Conservation (phyloP, 345 rosid genomes). For the Citrus sp. region DNA sequence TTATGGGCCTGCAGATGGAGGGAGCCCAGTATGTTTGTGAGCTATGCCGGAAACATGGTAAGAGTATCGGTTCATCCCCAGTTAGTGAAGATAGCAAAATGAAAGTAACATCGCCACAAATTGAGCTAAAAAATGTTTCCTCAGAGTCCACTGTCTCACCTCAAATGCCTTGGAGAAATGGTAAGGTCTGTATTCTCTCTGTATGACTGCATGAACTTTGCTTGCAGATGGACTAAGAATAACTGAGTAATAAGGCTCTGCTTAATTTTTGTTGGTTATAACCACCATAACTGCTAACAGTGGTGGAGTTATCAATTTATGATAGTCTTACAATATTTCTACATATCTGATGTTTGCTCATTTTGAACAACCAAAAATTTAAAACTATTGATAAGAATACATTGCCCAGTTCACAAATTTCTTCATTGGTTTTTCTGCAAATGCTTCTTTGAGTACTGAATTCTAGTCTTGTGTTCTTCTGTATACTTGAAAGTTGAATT, state of each 20-base stretch:
- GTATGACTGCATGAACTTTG: not conserved
- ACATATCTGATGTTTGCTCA: not conserved
- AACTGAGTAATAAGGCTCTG: not conserved
- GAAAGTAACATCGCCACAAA: slow-evolving; percentile 7
- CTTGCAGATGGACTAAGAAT: not conserved
- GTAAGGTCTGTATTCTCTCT: slow-evolving; percentile 61
- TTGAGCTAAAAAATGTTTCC: slow-evolving; percentile 17
- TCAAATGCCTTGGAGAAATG: slow-evolving; percentile 34
- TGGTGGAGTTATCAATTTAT: not conserved
- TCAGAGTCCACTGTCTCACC: slow-evolving; percentile 21
- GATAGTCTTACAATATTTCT: not conserved
- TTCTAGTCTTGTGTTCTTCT: not conserved
- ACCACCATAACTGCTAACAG: not conserved
- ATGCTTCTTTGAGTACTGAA: not conserved
- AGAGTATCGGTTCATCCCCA: slow-evolving; percentile 18
- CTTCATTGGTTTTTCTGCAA: not conserved
- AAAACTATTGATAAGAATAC: not conserved
- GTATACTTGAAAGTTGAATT: not conserved
- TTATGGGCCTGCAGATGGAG: slow-evolving; percentile 44
- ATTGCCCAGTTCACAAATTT: not conserved
- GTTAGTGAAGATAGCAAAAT: slow-evolving; percentile 20
- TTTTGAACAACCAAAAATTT: not conserved
- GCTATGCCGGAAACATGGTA: slow-evolving; percentile 73
- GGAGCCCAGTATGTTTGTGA: slow-evolving; percentile 63
- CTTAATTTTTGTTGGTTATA: not conserved